Conservation (phyloP, 2,329 filamentous ascomycete genomes). For the Leptographium wingfieldii region DNA sequence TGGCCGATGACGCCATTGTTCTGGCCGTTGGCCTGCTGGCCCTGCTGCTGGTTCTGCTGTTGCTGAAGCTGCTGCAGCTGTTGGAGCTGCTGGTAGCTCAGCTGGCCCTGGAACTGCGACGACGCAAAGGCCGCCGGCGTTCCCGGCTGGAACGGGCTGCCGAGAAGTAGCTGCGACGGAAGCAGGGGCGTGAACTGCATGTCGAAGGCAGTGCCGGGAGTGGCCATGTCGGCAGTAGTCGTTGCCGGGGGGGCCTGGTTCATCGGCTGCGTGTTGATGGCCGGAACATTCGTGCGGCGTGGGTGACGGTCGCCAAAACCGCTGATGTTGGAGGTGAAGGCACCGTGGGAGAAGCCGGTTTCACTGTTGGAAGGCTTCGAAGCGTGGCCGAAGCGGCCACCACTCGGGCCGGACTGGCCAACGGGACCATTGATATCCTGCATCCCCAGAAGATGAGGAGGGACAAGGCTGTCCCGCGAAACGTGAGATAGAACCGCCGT, state of each 20-base stretch:
- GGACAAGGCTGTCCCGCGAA: slow-evolving; percentile 74
- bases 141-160: slow-evolving; percentile 92
- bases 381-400: slow-evolving; percentile 55
- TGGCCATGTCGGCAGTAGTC: slow-evolving; percentile 54
- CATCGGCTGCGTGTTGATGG: slow-evolving; percentile 76
- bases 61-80: slow-evolving; percentile 27
- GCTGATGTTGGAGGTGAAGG: slow-evolving; percentile 75
- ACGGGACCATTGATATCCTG: slow-evolving; percentile 62
- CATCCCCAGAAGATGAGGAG: slow-evolving; percentile 81
- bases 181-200: slow-evolving; percentile 98
- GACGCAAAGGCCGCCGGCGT: slow-evolving; percentile 83
- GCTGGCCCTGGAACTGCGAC: slow-evolving; percentile 80
- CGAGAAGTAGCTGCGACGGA: slow-evolving; percentile 85
- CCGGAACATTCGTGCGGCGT: slow-evolving; percentile 73
- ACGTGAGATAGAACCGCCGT: slow-evolving; percentile 71
- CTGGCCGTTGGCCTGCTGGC: slow-evolving; percentile 32
- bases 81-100: slow-evolving; percentile 56
- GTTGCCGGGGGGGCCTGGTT: slow-evolving; percentile 30
- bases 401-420: slow-evolving; percentile 43
- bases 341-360: slow-evolving; percentile 85
- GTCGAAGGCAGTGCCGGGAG: slow-evolving; percentile 79
- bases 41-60: slow-evolving; percentile 48
- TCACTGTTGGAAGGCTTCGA: slow-evolving; percentile 75
- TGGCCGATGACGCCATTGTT: slow-evolving; percentile 29
- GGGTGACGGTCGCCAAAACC: slow-evolving; percentile 81